Base-by-base conservation (phyloP, 2,329 filamentous ascomycete genomes). In the Calonectria leucothoes region DNA sequence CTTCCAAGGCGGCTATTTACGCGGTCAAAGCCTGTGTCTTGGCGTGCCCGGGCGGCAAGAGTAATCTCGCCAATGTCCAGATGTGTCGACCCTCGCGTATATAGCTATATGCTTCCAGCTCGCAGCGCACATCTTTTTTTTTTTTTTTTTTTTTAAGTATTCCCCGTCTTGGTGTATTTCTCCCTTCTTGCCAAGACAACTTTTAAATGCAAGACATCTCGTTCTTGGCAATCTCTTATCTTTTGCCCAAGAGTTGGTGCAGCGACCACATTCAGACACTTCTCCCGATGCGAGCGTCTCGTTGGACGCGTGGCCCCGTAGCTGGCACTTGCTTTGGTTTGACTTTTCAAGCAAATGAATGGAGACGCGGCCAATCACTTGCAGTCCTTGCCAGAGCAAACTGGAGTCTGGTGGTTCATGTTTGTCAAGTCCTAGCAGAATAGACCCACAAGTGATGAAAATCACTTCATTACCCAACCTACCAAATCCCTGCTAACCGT, bases 271-370 rank as follows among this genome's bases (percentile, higher is more conserved):
- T 37, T 27, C n/a, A 39, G 55, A 20, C 25, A 5, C 23, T 29
- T 23, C n/a, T n/a, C 6, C 55, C 23, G 23, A n/a, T 20, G 25
- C 20, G 55, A 61, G 55, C 33, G 55, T 42, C 55, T 61, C 35
- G 35, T 23, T 15, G 55, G 55, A 61, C 55, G 55, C 55, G 55
- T 61, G 55, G 55, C 55, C 33, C 55, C 3, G 10, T n/a, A 27
- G 55, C 8, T 61, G 55, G 33, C 55, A 61, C 55, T 61, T 61
- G 55, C 55, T 39, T 37, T n/a, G 33, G 10, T 61, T 39, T 61
- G 55, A 61, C 55, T 61, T 61, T 61, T 61, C 33, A 15, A 35
- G n/a, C n/a, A 61, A 61, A 61, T 61, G 55, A 61, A 37, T 20
- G 55, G 33, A 17, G 23, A 35, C 23, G 20, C 33, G 15, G 1